Evolutionary conservation across 257 asterid genomes (phyloP), one percentile per base, ranked within the genome.

Genomic region (Solanum chiquidenum): DNA sequence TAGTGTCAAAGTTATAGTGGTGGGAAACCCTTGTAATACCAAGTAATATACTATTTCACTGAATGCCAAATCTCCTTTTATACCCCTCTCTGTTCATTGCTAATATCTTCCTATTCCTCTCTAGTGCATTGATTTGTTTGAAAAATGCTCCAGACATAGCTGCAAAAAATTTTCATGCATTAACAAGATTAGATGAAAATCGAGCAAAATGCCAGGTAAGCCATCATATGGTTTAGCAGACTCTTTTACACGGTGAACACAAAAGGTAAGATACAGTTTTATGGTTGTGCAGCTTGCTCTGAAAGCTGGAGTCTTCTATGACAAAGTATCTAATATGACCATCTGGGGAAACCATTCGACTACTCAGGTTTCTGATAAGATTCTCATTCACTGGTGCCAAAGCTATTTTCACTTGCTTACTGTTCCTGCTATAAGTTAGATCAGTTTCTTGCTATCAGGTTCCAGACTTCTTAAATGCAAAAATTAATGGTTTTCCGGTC

Each of bases 301-400:
- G n/a, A 97, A 97, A 88, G 99, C 98, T 1, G 99, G 99, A 90
- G 98, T 97, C 16, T 97, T 97, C 87, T 97, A 97, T 83, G 99
- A 97, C 89, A 86, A 95, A 92, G 98, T 97, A 62, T 95, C 99
- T 1, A 96, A 96, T 85, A 86, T 95, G 91, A 97, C 99, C 83
- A 97, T 97, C 20, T 97, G 99, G 99, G 99, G 99, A 40, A 97
- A 97, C 90, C 99, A 97, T 93, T 97, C 98, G 7, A 95, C 99
- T 64, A 97, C 99, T 92, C 99, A 97, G 98, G 98, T 95, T 71
- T 71, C 13, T 31, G 12, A 71, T 31, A 71, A 71, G 77, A 55
- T 40, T 87, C 74, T 46, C 42, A 72, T 72, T 18, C 46, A 18
- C 3, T 72, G 27, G 80, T 72, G 42, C 73, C 66, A 46, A n/a